Conservation (phyloP, 106 monocot species). For the Allium fistulosum region DNA sequence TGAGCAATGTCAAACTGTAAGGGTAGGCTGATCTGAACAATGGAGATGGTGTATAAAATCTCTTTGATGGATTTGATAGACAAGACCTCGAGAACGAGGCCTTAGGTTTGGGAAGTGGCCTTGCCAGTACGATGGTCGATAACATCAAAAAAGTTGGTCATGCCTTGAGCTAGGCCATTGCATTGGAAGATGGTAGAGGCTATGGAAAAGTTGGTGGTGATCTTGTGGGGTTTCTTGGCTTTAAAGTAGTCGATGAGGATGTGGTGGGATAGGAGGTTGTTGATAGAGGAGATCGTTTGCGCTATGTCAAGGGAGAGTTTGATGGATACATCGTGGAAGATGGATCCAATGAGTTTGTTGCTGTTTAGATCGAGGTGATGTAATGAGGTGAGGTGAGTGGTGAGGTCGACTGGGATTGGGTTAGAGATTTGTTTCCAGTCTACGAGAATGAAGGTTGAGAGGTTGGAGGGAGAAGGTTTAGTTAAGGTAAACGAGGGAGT, state of each 20-base stretch:
- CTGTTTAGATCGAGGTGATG: slow-evolving; percentile 42
- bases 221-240: slow-evolving; percentile 44
- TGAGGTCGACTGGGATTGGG: not conserved
- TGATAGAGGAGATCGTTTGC: slow-evolving; percentile 36
- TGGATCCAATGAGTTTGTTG: slow-evolving; percentile 48
- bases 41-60: slow-evolving; percentile 21
- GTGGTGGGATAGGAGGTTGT: slow-evolving; percentile 45
- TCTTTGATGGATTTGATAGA: slow-evolving; percentile 19
- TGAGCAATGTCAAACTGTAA: slow-evolving; percentile 17
- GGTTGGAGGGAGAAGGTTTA: too few species aligned
- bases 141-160: slow-evolving; percentile 46
- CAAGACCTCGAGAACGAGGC: not conserved
- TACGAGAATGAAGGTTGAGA: too few species aligned
- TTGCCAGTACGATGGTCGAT: slow-evolving; percentile 29
- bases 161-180: slow-evolving; percentile 38
- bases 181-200: slow-evolving; percentile 44
- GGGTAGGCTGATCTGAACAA: slow-evolving; percentile 20
- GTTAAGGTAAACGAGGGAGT: too few species aligned
- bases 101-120: slow-evolving; percentile 21
- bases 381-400: slow-evolving; percentile 40
- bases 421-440: too few species aligned
- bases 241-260: slow-evolving; percentile 54
- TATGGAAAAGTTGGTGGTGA: slow-evolving; percentile 31
- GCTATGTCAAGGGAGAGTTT: slow-evolving; percentile 34
- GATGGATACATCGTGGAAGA: slow-evolving; percentile 34